Percentiles rank a stretch among this genome's conserved stretches.
Conservation (phyloP, 345 rosid genomes). For the Corchorus olitorius region DNA sequence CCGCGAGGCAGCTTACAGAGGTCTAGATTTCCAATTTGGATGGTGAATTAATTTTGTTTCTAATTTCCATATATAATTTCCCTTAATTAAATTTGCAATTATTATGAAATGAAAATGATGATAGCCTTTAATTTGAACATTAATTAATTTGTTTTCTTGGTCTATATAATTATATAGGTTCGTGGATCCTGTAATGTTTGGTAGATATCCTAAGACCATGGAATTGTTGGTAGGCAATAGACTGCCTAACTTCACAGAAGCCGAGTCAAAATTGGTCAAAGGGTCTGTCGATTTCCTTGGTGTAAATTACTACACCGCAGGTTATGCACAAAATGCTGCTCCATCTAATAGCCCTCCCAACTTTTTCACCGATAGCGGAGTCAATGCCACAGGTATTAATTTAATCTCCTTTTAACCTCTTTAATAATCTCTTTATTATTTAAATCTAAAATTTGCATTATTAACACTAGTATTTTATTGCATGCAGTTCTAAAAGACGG, state of each 20-base stretch:
- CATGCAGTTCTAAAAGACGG: conserved; percentile 38
- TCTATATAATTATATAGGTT: conserved; percentile 37
- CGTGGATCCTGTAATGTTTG: conserved; percentile 50
- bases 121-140: too few species aligned
- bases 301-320: conserved; percentile 43
- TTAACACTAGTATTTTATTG: background rate
- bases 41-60: background rate
- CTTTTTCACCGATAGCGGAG: background rate
- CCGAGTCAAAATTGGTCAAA: conserved; percentile 42
- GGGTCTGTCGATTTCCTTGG: conserved; percentile 56
- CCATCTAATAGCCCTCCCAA: background rate
- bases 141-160: too few species aligned
- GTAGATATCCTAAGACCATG: conserved; percentile 67
- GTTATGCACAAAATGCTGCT: conserved; percentile 29
- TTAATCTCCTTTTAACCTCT: too few species aligned
- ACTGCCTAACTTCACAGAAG: conserved; percentile 58
- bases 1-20: too few species aligned
- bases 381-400: background rate
- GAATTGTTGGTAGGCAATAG: conserved; percentile 44
- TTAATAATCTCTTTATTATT: too few species aligned
- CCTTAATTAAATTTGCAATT: too few species aligned
- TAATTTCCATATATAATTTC: too few species aligned
- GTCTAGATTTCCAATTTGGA: too few species aligned
- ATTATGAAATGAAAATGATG: too few species aligned
- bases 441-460: background rate